A percentile compares a stretch with the other conserved stretches of the same genome.
Conservation (phyloP, 1,284 basidiomycete genomes). For the Golubevia pallescens region DNA sequence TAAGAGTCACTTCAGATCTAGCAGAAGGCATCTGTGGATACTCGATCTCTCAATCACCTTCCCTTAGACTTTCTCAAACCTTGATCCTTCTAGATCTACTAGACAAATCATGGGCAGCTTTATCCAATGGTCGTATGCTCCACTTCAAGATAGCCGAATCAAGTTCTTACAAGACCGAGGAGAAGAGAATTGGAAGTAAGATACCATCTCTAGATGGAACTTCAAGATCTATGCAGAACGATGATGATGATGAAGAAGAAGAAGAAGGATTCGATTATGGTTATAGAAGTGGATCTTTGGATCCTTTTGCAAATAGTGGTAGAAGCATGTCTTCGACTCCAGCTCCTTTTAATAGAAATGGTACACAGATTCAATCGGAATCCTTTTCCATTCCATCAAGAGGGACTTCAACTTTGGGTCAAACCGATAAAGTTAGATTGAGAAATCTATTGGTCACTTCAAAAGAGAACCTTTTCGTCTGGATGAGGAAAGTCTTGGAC, state of each 20-base stretch:
- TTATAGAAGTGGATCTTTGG: background rate
- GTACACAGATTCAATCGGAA: background rate
- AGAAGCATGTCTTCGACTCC: background rate
- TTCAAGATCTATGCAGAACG: too few relatives aligned
- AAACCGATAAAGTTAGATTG: conserved; percentile 43
- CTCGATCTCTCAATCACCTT: conserved; percentile 7
- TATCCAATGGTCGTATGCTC: conserved; percentile 32
- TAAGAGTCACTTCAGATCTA: conserved; percentile 40
- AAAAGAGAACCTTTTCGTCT: conserved; percentile 44
- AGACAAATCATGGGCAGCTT: conserved; percentile 43
- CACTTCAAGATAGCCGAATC: conserved; percentile 13
- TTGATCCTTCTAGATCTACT: conserved; percentile 25
- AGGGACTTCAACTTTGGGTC: conserved; percentile 26
- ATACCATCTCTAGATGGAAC: too few relatives aligned
- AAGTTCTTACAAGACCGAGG: background rate
- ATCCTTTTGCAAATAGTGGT: background rate
- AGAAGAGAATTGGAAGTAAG: background rate
- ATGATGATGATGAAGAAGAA: too few relatives aligned
- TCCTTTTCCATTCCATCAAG: conserved; percentile 22
- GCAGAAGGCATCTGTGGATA: conserved; percentile 48
- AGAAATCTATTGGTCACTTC: conserved; percentile 44
- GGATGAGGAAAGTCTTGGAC: conserved; percentile 46
- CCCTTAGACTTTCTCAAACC: background rate
- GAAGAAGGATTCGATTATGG: background rate
- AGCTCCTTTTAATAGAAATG: background rate